Evolutionary conservation across 805 yeast genomes (phyloP).

Genomic region (Wickerhamiella siamensis): DNA sequence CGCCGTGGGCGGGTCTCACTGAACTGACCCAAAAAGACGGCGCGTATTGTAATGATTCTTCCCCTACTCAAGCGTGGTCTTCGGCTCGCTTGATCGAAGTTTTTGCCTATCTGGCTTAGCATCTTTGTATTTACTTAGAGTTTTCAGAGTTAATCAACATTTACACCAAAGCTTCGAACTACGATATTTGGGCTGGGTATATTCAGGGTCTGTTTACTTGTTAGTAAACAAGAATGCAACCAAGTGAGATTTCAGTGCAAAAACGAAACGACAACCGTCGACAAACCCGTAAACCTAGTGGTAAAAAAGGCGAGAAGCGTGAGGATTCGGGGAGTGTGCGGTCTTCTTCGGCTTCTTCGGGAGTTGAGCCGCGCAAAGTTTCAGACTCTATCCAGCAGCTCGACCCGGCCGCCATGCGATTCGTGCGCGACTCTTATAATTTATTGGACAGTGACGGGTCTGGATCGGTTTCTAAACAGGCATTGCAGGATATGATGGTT

Average conservation of each 20-base stretch:
- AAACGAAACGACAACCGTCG: background rate
- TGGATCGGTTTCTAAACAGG: slow-evolving; percentile 15
- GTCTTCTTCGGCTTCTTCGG: background rate
- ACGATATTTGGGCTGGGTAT: too few relatives aligned
- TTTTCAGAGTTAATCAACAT: too few relatives aligned
- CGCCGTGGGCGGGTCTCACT: slow-evolving; percentile 87
- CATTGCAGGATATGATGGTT: slow-evolving; percentile 14
- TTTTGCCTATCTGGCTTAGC: slow-evolving; percentile 35
- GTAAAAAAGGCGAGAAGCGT: background rate
- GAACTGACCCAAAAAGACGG: slow-evolving; percentile 89
- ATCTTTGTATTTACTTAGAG: too few relatives aligned
- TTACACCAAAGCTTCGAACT: too few relatives aligned
- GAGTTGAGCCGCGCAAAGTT: slow-evolving; percentile 15
- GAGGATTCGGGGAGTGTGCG: too few relatives aligned
- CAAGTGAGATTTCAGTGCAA: background rate
- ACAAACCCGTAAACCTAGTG: background rate
- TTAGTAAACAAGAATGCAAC: too few relatives aligned
- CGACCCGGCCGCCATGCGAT: slow-evolving; percentile 16
- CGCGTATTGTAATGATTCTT: slow-evolving; percentile 63
- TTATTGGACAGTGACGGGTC: slow-evolving; percentile 18
- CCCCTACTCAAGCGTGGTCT: slow-evolving; percentile 98
- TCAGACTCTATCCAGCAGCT: slow-evolving; percentile 18
- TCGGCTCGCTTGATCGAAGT: slow-evolving; percentile 72
- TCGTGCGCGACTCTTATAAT: slow-evolving; percentile 18
- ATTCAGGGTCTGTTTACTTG: too few relatives aligned